phyloP scores from a whole-genome alignment of 306 rosid species.

The Canavalia ensiformis region DNA sequence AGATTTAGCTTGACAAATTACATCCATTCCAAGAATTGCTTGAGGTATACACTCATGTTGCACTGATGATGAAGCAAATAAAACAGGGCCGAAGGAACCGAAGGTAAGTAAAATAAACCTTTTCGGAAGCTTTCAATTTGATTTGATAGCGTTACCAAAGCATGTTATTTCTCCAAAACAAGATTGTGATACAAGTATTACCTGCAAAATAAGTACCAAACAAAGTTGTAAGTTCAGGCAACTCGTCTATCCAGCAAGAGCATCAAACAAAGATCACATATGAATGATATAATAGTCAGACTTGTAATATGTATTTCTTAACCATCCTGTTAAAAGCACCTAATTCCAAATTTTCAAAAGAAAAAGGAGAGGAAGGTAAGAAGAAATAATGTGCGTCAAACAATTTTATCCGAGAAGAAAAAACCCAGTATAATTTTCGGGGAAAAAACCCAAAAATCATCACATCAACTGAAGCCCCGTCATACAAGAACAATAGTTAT shows the following conservation, averaged over 20 bases:
- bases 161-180: conserved; percentile 74
- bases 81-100: conserved; percentile 74
- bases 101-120: conserved; percentile 80
- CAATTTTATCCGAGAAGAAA: neutral
- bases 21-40: conserved; percentile 99
- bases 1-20: conserved; percentile 97
- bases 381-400: neutral
- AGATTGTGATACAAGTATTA: conserved; percentile 71
- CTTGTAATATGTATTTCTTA: neutral
- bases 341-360: neutral
- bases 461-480: neutral
- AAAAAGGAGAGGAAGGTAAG: neutral
- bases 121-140: conserved; percentile 64
- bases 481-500: neutral
- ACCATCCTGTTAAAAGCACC: neutral
- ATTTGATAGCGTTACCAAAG: conserved; percentile 74
- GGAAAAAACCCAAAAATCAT: neutral
- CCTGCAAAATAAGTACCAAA: conserved; percentile 66
- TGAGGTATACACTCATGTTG: conserved; percentile 99
- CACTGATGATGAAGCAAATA: conserved; percentile 93
- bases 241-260: neutral
- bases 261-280: conserved; percentile 8
- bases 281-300: neutral
- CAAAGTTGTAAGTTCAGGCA: conserved; percentile 2
- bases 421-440: neutral